Evolutionary conservation across 1,284 basidiomycete genomes (phyloP), one percentile per base, ranked within the genome.

Genomic region (Tilletia walkeri): DNA sequence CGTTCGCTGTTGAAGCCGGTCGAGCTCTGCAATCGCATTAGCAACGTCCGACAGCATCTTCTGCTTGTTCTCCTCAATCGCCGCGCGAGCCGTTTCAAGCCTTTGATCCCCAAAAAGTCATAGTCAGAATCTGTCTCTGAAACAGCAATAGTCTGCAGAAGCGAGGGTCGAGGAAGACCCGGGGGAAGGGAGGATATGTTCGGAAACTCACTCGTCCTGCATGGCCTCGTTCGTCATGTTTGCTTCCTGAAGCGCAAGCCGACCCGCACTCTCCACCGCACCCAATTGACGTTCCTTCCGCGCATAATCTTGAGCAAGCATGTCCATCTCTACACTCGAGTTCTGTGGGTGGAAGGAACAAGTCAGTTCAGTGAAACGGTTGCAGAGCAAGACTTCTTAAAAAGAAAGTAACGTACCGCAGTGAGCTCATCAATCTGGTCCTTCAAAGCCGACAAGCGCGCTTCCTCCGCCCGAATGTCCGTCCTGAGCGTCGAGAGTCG

Each of bases 351-450:
- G 12, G 38, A 61, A 16, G 56, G 36, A 38, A 61, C 9, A 30
- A n/a, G 50, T n/a, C 18, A 53, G 50, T 53, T 18, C 50, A 30
- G 50, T 20, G 9, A 53, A 36, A 10, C 56, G 36, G 24, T 36
- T 34, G 10, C 16, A 30, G 56, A 61, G 36, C 56, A 16, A 61
- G 56, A 5, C 18, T 30, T 16, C 24, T 30, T 2, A 30, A 30
- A 30, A 61, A 14, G 12, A 14, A 14, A 41, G 16, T 16, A 38
- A 63, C 59, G 30, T 36, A 63, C 59, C 59, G 59, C 12, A 6
- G 59, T 63, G 1, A 63, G 59, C 59, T 63, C 59, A 63, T 63
- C 59, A 63, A 63, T 63, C 36, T 63, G 59, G 3, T 63, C 59
- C 59, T 41, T 38, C 34, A 63, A 20, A 34, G 36, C 36, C 7